Evolutionary conservation across 169 alveolate genomes (phyloP), one percentile per base, ranked within the genome.

Genomic region (Plasmodium vivax): DNA sequence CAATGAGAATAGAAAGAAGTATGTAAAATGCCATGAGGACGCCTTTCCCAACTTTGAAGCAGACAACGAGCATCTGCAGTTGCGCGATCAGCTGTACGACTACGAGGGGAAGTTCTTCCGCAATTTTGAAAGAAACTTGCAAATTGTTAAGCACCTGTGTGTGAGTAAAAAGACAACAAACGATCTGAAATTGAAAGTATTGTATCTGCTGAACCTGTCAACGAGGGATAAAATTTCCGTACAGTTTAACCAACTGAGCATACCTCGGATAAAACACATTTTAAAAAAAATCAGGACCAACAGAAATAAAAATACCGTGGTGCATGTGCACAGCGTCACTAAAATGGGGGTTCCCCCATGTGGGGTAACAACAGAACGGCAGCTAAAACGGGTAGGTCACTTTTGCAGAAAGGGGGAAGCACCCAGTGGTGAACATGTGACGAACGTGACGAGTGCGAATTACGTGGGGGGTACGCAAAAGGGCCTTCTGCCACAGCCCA

Each of bases 1-100:
- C 68, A 73, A 75, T 43, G 93, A 85, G 79, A 85, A 85, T 85
- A 85, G 85, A 85, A 85, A 74, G 54, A 85, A 85, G 74, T 74
- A 85, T 75, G 47, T 85, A 43, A 85, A 85, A 47, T 54, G 43
- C 10, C 79, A 85, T 85, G 56, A 68, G 14, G 84, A 36, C 19
- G 14, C 41, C 27, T 74, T 75, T 38, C 81, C 56, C 68, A 85
- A 73, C 62, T 85, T 74, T 74, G 85, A 85, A 74, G 43, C 58
- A 38, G 79, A 47, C 58, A 45, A 41, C 47, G 79, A 85, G 23
- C 14, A 85, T 47, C 10, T 74, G 14, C 54, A 85, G 27, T 32
- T 85, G 3, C 84, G 38, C 19, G 43, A 74, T n/a, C 36, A 85
- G 19, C 79, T 85, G 74, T 85, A 85, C 62, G 43, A 43, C 41